phyloP scores from a whole-genome alignment of 2,329 filamentous ascomycete species.

The Proliferodiscus dingleyae region DNA sequence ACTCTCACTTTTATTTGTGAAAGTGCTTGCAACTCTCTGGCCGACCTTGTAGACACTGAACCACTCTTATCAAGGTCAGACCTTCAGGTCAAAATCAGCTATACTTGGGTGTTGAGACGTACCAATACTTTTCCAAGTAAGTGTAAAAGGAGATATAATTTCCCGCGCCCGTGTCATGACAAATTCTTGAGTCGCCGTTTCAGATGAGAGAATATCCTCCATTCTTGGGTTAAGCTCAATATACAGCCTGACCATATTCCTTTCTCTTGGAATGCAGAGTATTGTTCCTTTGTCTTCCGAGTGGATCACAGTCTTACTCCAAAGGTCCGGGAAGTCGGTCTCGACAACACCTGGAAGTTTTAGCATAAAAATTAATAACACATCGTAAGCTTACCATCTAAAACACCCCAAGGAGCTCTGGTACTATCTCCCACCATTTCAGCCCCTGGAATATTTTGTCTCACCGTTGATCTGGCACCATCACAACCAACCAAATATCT shows the following conservation, averaged over 20 bases:
- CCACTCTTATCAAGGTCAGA: slow-evolving; percentile 51
- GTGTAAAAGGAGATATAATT: slow-evolving; percentile 53
- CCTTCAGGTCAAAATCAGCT: slow-evolving; percentile 48
- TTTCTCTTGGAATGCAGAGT: slow-evolving; percentile 59
- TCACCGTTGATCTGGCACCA: slow-evolving; percentile 47
- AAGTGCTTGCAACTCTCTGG: slow-evolving; percentile 54
- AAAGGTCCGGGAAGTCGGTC: slow-evolving; percentile 53
- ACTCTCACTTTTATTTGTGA: slow-evolving; percentile 44
- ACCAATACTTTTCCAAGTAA: slow-evolving; percentile 67
- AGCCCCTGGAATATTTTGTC: slow-evolving; percentile 46
- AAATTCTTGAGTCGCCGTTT: slow-evolving; percentile 53
- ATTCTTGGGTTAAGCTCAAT: slow-evolving; percentile 52
- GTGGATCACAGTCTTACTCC: slow-evolving; percentile 52
- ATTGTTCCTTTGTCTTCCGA: slow-evolving; percentile 49
- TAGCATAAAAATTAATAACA: slow-evolving; percentile 29
- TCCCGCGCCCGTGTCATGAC: slow-evolving; percentile 63
- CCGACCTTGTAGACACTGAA: slow-evolving; percentile 56
- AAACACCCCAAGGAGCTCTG: slow-evolving; percentile 54
- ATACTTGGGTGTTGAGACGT: slow-evolving; percentile 37
- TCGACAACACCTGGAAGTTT: slow-evolving; percentile 34
- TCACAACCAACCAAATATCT: slow-evolving; percentile 64
- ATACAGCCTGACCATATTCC: slow-evolving; percentile 56
- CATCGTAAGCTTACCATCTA: slow-evolving; percentile 43
- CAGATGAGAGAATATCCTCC: slow-evolving; percentile 34
- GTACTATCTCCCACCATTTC: slow-evolving; percentile 54